These are phyloP conservation scores for Ogataea philodendri DNA, from an alignment of 805 yeast genomes.

Conservation along the genomic window DNA sequence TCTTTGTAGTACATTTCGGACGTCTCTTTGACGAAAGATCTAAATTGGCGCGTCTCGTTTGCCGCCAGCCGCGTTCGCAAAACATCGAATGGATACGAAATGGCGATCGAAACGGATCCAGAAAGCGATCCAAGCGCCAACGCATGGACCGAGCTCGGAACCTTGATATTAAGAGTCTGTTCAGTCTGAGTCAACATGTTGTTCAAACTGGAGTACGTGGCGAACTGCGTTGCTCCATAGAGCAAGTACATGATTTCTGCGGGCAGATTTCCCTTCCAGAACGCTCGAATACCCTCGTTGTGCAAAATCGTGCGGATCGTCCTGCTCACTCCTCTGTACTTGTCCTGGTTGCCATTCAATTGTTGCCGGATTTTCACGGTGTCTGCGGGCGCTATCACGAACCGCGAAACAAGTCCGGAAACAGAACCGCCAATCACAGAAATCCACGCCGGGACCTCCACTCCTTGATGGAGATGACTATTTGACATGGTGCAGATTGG, in stretches of 20 bases:
- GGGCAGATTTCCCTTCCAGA: conserved; percentile 97
- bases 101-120: conserved; percentile 68
- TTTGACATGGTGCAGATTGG: conserved; percentile 15
- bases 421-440: conserved; percentile 68
- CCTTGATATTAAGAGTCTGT: conserved; percentile 17
- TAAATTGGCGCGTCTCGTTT: conserved; percentile 39
- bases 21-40: conserved; percentile 37
- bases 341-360: conserved; percentile 40
- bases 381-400: conserved; percentile 70
- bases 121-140: conserved; percentile 69
- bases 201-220: conserved; percentile 62
- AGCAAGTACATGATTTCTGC: conserved; percentile 82
- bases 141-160: conserved; percentile 43
- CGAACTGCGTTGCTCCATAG: conserved; percentile 85
- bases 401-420: conserved; percentile 59
- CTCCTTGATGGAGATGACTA: conserved; percentile 38
- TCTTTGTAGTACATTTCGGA: conserved; percentile 30
- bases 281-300: conserved; percentile 59
- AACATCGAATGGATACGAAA: conserved; percentile 89
- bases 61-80: conserved; percentile 84
- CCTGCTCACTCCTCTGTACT: conserved; percentile 36
- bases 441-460: conserved; percentile 48
- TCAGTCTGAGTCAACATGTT: conserved; percentile 36
- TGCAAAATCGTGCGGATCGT: conserved; percentile 44
- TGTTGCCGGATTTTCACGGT: conserved; percentile 76